phyloP scores from a whole-genome alignment of 2,329 filamentous ascomycete species.

The Aspergillus flavus region DNA sequence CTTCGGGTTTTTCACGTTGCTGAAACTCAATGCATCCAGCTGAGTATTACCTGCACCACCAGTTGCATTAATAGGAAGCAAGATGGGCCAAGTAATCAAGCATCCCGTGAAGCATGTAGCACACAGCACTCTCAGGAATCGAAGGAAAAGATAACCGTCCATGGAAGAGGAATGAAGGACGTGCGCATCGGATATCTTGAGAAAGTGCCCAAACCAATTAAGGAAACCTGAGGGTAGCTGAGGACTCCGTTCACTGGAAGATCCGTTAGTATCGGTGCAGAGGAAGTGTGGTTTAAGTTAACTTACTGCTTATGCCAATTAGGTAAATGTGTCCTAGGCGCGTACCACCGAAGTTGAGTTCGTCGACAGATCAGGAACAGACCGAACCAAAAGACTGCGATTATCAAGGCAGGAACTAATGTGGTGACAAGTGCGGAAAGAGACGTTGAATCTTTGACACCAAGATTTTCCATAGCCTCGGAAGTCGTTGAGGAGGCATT shows the following conservation, averaged over 20 bases:
- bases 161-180: slow-evolving; percentile 89
- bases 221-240: slow-evolving; percentile 50
- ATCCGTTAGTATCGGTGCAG: not conserved
- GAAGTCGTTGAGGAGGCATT: slow-evolving; percentile 39
- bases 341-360: slow-evolving; percentile 50
- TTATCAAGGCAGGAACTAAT: slow-evolving; percentile 49
- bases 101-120: slow-evolving; percentile 81
- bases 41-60: slow-evolving; percentile 69
- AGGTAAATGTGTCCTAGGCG: slow-evolving; percentile 46
- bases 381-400: slow-evolving; percentile 47
- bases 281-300: not conserved
- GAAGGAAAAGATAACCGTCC: slow-evolving; percentile 88
- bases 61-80: slow-evolving; percentile 85
- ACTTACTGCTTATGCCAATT: slow-evolving; percentile 45
- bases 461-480: slow-evolving; percentile 33
- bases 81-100: slow-evolving; percentile 80
- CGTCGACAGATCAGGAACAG: slow-evolving; percentile 51
- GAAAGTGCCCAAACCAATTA: slow-evolving; percentile 58
- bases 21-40: slow-evolving; percentile 77
- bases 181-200: slow-evolving; percentile 68
- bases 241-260: slow-evolving; percentile 50
- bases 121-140: slow-evolving; percentile 78
- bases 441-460: slow-evolving; percentile 49
- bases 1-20: slow-evolving; percentile 67
- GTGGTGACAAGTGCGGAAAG: slow-evolving; percentile 52